Evolutionary conservation across 179 eudicot genomes (phyloP), one percentile per base, ranked within the genome.

Genomic region (Camellia oleifera): DNA sequence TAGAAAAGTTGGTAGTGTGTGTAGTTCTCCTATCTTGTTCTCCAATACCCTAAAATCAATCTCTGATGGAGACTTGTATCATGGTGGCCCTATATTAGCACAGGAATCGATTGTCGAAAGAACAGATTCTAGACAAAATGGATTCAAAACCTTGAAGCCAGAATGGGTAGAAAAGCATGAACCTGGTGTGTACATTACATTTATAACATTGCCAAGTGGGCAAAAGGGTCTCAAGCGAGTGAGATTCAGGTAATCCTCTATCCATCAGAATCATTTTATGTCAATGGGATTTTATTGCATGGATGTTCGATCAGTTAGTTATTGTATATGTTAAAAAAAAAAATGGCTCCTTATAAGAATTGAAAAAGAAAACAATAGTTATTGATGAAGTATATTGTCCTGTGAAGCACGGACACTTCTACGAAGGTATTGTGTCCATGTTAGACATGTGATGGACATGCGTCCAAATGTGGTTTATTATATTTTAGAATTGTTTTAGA

Each of bases 161-260:
- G 97, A 91, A 77, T 88, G 95, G 92, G 91, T 91, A 44, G 97
- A 92, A 85, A 91, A 91, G 83, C 89, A 91, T 78, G 90, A 90
- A 81, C 89, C 91, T 26, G 97, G 97, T 20, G 97, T 92, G 26
- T 91, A 90, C 75, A 86, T 92, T 10, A 90, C 94, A 50, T 87
- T 91, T 26, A 81, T 83, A 7, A 82, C 84, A 26, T 71, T 87
- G 79, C 88, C 93, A 13, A 85, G 81, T 11, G 94, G 92, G 74
- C 81, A 87, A 72, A 92, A 87, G 78, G 88, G 86, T 57, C 88
- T 91, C 76, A 88, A 88, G 82, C 88, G 97, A 70, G 95, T 92
- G 82, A 87, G 92, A 65, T 92, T 92, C 91, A 92, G 97, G 97
- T 92, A 91, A 56, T 4, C 48, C 18, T 77, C 60, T 32, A 3